Evolutionary conservation across 202 grass and related monocot species (phyloP).

Genomic region (Eragrostis tef): DNA sequence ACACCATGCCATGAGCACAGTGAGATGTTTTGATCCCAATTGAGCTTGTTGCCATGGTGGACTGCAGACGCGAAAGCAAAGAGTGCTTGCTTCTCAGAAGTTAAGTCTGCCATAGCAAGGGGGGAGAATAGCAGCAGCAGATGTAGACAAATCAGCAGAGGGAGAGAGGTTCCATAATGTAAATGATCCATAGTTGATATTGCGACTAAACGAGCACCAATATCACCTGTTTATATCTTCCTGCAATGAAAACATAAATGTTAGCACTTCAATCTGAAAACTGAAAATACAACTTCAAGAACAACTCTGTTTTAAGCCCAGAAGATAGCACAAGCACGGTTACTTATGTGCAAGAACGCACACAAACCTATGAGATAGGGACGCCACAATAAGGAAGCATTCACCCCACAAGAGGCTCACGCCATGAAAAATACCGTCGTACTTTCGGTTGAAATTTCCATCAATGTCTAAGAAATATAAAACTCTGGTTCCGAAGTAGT

Average conservation of each 20-base stretch:
- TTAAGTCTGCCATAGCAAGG: slow-evolving; percentile 52
- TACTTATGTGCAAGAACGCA: slow-evolving; percentile 12
- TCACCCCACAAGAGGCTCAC: slow-evolving; percentile 30
- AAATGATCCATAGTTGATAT: slow-evolving; percentile 55
- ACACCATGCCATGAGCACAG: slow-evolving; percentile 94
- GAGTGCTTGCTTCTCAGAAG: slow-evolving; percentile 84
- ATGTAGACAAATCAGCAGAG: slow-evolving; percentile 44
- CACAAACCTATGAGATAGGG: neutral
- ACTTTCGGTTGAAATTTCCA: slow-evolving; percentile 35
- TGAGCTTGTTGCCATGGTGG: slow-evolving; percentile 64
- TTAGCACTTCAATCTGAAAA: slow-evolving; percentile 41
- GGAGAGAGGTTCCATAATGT: slow-evolving; percentile 36
- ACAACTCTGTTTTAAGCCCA: slow-evolving; percentile 18
- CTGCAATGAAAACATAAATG: slow-evolving; percentile 44
- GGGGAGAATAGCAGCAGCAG: slow-evolving; percentile 52
- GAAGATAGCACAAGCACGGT: slow-evolving; percentile 24
- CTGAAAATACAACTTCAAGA: slow-evolving; percentile 27
- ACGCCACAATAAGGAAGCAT: slow-evolving; percentile 35
- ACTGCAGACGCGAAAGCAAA: slow-evolving; percentile 72
- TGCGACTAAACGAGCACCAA: slow-evolving; percentile 38
- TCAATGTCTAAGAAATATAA: slow-evolving; percentile 35
- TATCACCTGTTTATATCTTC: slow-evolving; percentile 34
- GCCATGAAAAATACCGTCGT: slow-evolving; percentile 34
- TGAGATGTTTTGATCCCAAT: slow-evolving; percentile 71
- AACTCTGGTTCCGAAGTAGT: slow-evolving; percentile 37